Base-by-base conservation (phyloP, 306 rosid species). In the Sicyos baderoa region DNA sequence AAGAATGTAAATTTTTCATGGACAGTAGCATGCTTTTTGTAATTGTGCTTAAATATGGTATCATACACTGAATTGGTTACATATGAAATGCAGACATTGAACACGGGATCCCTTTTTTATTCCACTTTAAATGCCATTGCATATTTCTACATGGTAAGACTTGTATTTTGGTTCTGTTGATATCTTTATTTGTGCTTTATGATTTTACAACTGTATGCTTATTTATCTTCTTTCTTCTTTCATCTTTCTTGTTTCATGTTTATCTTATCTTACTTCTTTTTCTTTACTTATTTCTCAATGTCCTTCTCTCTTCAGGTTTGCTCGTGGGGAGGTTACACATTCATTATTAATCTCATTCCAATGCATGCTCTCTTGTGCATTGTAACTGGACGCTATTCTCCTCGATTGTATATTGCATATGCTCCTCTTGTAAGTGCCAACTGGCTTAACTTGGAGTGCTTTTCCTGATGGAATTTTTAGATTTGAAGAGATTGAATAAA, bases 301-400 rank as follows among this genome's bases (percentile, higher is more conserved):
- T 15, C 3, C 54, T n/a, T n/a, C 95, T 53, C 89, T 48, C 50
- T 81, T 72, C 76, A 94, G 99, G 99, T 94, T 85, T 94, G 99
- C 88, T 90, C 99, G 54, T 94, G 99, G 99, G 99, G 99, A 88
- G 99, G 99, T 65, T 94, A 94, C 90, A 90, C 99, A 73, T 94
- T 94, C 73, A 94, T 94, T 74, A 90, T 94, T 79, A 94, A 94
- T 74, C 99, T 94, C 68, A 94, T 94, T 85, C 99, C 99, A 5
- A 90, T 94, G 90, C 99, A 94, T 84, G 99, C 75, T 49, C 97
- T 94, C 75, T 78, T 94, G 83, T 94, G 99, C 95, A 83, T 94
- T 79, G 72, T 85, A 61, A 90, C 99, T 50, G 99, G 99, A 42
- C 96, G 99, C 80, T 94, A 90, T 75, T 94, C 99, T 67, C 78